Base-by-base conservation (phyloP, 1,139 yeast species). In the Suhomyces bokatorum region DNA sequence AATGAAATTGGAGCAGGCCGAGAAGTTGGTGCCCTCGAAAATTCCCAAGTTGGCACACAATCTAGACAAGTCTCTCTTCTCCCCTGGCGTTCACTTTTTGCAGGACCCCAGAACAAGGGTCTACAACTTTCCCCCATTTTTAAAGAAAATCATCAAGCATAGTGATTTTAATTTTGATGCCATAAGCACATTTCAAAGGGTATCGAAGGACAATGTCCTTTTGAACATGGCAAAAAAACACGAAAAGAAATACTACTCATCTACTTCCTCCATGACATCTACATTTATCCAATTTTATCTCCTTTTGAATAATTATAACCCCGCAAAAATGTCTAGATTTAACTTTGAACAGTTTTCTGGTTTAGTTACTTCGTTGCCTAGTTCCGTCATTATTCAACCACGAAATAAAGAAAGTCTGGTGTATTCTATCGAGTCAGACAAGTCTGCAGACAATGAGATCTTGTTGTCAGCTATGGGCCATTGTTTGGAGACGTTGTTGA, bases 211-310 rank as follows among this genome's bases (percentile, higher is more conserved):
- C 32, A 96, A 90, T 64, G 51, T 61, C 10, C 61, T 59, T 1
- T 67, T 91, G 41, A 49, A 67, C 9, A 63, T 85, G 13, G 83
- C 95, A 0, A 54, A 66, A 20, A 58, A 65, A 14, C 66, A 71
- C 22, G 50, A 57, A 20, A 60, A 59, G 45, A 73, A 70, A 46
- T 91, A 75, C 59, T 80, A 80, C 49, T 87, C 95, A 1, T 89
- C 97, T 0, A 90, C 98, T 0, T 87, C 96, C 17, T 86, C 97
- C 2, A 77, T 93, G 86, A 90, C 98, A 0, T 75, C 84, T 0
- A 67, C 85, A 0, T 71, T 93, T 42, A 73, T 83, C 11, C 96
- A 90, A 45, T 71, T 91, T 50, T 97, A 93, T 63, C 74, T 84
- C 16, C 58, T 93, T 11, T 80, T 95, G 26, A 83, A 85, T 56